These are phyloP conservation scores for Coemansia sp. DNA, from an alignment of 192 early-diverging fungal genomes.

Conservation along the genomic window DNA sequence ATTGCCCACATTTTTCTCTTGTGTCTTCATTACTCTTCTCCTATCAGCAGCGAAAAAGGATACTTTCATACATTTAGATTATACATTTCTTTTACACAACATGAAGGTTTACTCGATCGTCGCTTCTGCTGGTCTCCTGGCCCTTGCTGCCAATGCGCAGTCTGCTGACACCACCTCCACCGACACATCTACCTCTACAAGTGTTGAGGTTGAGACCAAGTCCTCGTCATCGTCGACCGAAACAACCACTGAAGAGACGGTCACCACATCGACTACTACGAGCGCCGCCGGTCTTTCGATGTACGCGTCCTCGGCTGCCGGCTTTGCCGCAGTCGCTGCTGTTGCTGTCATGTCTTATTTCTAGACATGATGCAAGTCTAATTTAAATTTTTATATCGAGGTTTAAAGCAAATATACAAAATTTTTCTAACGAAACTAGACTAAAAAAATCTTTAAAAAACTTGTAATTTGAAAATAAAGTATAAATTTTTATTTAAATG, in stretches of 20 bases:
- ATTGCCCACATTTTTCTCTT: no score
- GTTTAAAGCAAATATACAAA: slow-evolving; percentile 7
- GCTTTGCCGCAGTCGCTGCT: slow-evolving; percentile 17
- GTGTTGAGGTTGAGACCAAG: neutral
- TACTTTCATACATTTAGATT: neutral
- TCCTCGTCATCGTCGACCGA: neutral
- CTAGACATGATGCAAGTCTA: slow-evolving; percentile 4
- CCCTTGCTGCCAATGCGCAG: slow-evolving; percentile 1
- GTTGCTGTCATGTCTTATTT: slow-evolving; percentile 26
- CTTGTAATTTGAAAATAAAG: neutral
- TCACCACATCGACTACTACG: neutral
- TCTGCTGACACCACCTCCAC: neutral
- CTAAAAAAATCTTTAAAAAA: neutral
- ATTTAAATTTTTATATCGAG: slow-evolving; percentile 9
- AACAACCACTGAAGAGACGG: neutral
- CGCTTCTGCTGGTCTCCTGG: neutral
- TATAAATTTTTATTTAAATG: neutral
- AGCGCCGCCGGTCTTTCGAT: slow-evolving; percentile 10
- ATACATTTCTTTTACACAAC: neutral
- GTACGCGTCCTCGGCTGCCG: slow-evolving; percentile 3
- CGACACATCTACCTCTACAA: neutral
- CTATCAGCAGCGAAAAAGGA: no score
- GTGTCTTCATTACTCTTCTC: no score
- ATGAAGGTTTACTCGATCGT: slow-evolving; percentile 15
- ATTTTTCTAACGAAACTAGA: neutral